Evolutionary conservation across 768 basidiomycete genomes (phyloP), one percentile per base, ranked within the genome.

Genomic region (Rhodocollybia butyracea): DNA sequence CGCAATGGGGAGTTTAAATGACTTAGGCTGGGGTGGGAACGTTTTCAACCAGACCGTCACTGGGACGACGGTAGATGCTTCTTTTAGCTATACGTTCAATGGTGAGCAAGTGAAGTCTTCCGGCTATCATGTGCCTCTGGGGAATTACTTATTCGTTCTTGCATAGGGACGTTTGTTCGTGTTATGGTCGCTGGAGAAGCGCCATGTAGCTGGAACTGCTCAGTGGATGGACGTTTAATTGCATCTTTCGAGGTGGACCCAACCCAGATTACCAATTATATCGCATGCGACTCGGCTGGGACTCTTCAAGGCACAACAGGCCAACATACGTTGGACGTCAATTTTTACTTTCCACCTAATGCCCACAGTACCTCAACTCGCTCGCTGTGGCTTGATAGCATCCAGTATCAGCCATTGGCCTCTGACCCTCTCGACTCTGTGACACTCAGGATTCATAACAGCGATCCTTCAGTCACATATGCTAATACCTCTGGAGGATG

Each of bases 41-140:
- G 48, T 50, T 30, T 50, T n/a, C 19, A 50, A 50, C 38, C 27
- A 36, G 17, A 50, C 48, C n/a, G 15, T 50, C 4, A 50, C 36
- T 3, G 48, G 31, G 15, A 39, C 32, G 2, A 36, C 36, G 5
- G 38, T 21, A 13, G 38, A 50, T 21, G 30, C n/a, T 24, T 36
- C 48, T 4, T 34, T 39, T 15, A 50, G 30, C 29, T 50, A 36
- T 19, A 50, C 30, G 19, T 50, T 50, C 17, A 50, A 50, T 5
- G 48, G 48, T 50, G 31, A 46, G n/a, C n/a, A n/a, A 12, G n/a
- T n/a, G n/a, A n/a, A n/a, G 12, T 27, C 10, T 11, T 17, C 1
- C 12, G 7, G 30, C 3, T 17, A 27, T 17, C 26, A 15, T 26
- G 24, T 15, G 22, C 4, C 15, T 29, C 26, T 27, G 26, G 12